These are phyloP conservation scores for Fusarium virguliforme DNA, from an alignment of 2,329 filamentous ascomycete species.

Conservation along the genomic window DNA sequence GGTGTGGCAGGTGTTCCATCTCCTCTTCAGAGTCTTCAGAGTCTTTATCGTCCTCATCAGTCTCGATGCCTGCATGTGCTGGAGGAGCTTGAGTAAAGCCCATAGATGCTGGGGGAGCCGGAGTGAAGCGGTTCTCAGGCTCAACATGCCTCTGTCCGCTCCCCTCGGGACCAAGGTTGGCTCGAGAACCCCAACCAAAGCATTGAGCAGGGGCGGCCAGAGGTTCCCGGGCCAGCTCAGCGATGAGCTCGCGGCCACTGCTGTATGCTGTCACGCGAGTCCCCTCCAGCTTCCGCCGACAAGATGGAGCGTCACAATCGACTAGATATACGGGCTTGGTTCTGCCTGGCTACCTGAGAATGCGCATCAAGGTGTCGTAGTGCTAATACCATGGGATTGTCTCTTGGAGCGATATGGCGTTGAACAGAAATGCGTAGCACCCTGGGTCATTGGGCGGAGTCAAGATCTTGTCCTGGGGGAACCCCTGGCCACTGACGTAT, in stretches of 20 bases:
- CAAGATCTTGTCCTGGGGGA: neutral
- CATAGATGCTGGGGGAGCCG: neutral
- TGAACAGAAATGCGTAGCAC: conserved; percentile 21
- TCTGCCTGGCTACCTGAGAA: conserved; percentile 1
- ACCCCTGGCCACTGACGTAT: conserved; percentile 34
- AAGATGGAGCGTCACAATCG: conserved; percentile 36
- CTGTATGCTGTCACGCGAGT: conserved; percentile 15
- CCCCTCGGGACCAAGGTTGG: neutral
- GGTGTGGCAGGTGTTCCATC: too few species aligned
- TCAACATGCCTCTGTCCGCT: neutral
- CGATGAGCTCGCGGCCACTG: neutral
- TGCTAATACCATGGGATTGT: conserved; percentile 18
- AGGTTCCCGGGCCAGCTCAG: neutral
- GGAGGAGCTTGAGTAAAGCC: neutral
- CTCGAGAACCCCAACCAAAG: neutral
- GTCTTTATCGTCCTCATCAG: neutral
- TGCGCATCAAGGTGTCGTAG: conserved; percentile 1
- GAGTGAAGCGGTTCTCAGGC: neutral
- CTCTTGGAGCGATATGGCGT: neutral
- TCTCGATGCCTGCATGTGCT: too few species aligned
- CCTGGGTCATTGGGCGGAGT: neutral
- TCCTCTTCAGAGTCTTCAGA: neutral
- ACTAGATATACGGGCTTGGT: conserved; percentile 31
- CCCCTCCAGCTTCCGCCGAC: neutral
- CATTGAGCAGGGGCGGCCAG: neutral